Conservation (phyloP, 306 rosid genomes). For the Vigna unguiculata region DNA sequence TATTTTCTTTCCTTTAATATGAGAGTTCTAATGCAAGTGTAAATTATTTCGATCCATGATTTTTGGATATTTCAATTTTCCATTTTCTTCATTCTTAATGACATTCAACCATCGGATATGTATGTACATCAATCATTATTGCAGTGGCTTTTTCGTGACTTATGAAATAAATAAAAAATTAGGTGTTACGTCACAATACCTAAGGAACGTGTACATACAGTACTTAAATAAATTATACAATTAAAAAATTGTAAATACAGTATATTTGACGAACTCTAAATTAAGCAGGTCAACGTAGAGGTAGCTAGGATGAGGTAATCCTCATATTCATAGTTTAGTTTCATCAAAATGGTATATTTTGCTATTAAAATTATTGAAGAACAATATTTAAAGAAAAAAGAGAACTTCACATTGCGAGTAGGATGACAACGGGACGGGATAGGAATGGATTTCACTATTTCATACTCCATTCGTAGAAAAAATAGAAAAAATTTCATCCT, state of each 20-base stretch:
- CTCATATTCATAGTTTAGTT: not conserved
- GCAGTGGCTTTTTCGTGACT: not conserved
- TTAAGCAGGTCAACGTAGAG: constrained; percentile 18
- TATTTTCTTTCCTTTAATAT: not conserved
- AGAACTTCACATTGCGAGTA: too few relatives aligned
- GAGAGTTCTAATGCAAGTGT: not conserved
- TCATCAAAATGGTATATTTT: too few relatives aligned
- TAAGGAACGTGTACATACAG: not conserved
- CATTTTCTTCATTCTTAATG: not conserved
- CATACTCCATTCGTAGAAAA: too few relatives aligned
- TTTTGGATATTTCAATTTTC: not conserved
- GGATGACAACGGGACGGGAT: too few relatives aligned
- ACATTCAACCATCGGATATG: not conserved
- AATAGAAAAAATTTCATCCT: too few relatives aligned
- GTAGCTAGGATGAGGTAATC: not conserved
- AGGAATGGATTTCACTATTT: too few relatives aligned
- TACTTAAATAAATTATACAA: not conserved
- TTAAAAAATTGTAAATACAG: not conserved
- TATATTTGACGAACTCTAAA: not conserved
- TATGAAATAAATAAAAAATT: not conserved
- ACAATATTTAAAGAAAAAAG: too few relatives aligned
- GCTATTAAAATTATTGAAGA: too few relatives aligned
- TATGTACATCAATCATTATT: not conserved
- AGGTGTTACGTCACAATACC: not conserved
- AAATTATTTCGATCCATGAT: not conserved